Base-by-base conservation (phyloP, 2,329 filamentous ascomycete genomes). In the Iodosphaeria phyllophila region DNA sequence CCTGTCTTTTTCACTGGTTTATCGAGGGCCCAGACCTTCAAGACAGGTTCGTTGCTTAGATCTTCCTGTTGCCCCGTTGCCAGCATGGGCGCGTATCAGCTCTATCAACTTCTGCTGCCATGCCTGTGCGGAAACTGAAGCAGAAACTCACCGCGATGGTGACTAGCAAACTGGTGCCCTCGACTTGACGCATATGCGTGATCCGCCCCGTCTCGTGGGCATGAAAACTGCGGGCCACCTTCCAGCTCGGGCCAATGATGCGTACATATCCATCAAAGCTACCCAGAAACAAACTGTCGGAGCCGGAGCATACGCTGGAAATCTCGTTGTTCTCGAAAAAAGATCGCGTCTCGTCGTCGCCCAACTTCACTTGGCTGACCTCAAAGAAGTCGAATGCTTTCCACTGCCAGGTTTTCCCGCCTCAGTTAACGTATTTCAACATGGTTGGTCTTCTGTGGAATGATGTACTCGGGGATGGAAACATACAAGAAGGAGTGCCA, bases 371-470 rank as follows among this genome's bases (percentile, higher is more conserved):
- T 47, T 78, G 74, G 47, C 72, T 72, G 50, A 92, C 82, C 54
- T 93, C 82, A 67, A 98, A 95, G 73, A 98, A 98, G 64, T 92
- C 84, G 60, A 98, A 98, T 39, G 77, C 74, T 77, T 93, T 93
- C 86, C 89, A 95, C 86, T 92, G 37, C 5, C 11, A 8, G 10
- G 25, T 16, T 23, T 14, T n/a, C 8, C 13, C 10, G 24, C n/a
- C 6, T 19, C 13, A 6, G 24, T 18, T 13, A n/a, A n/a, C n/a
- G n/a, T n/a, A n/a, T n/a, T n/a, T n/a, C n/a, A n/a, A n/a, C n/a
- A n/a, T n/a, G n/a, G n/a, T n/a, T n/a, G n/a, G n/a, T n/a, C n/a
- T n/a, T n/a, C n/a, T n/a, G n/a, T n/a, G n/a, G n/a, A n/a, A n/a
- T n/a, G n/a, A n/a, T n/a, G n/a, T n/a, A n/a, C n/a, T n/a, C n/a